Evolutionary conservation across 768 basidiomycete genomes (phyloP), one percentile per base, ranked within the genome.

Genomic region (Panus rudis): DNA sequence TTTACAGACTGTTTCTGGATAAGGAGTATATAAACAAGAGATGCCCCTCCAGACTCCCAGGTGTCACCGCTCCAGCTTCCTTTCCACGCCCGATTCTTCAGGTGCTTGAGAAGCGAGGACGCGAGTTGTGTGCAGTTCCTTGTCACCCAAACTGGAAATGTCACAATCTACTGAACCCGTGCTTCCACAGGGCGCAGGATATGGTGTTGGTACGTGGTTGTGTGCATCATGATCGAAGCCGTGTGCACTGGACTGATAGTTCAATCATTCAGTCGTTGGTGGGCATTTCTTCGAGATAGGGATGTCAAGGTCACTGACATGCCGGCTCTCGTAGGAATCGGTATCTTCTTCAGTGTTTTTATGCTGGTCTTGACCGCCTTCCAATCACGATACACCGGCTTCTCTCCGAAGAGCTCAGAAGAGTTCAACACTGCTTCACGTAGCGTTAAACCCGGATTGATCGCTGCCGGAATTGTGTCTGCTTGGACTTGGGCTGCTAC

Each of bases 401-500:
- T 81, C 59, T 87, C 86, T 4, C 81, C 84, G 14, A 77, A 76
- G 46, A 82, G 74, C 47, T 79, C 89, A 0, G 90, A 92, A 60
- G 87, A 90, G 56, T 90, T 90, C 52, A 83, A 78, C 41, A 84
- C 79, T 49, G 87, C 88, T 6, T 88, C 84, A 1, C 72, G 88
- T 24, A 82, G 81, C 43, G 76, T 94, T 42, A 92, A 92, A 52
- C 90, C 93, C 6, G 92, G 92, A 11, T 70, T 97, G 34, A 92
- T 96, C 46, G 91, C 92, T 0, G 79, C 88, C 22, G 92, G 92
- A 2, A 93, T 96, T 46, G 91, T 94, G 17, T 84, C 81, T 16
- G 90, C 92, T 0, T 93, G 91, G 90, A 92, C 89, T n/a, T 87
- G 82, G 74, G 84, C 84, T 3, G 86, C 84, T 16, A 88, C 84